phyloP scores from a whole-genome alignment of 441 rosid genomes.

The Euphorbia corollata region DNA sequence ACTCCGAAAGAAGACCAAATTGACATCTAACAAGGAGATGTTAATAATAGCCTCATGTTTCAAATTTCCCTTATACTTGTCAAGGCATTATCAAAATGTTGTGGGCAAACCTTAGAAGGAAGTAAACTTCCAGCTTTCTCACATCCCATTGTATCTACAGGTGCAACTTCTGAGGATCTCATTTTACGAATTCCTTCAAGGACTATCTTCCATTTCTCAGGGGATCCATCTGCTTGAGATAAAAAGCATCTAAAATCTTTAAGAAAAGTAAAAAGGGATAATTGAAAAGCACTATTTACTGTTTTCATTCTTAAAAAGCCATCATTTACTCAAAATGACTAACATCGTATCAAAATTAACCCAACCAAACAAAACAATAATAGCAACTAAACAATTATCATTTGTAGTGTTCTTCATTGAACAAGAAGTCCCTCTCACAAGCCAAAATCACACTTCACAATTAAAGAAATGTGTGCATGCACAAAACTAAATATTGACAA shows the following conservation, averaged over 20 bases:
- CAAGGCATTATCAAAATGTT: neutral
- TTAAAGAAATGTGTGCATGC: neutral
- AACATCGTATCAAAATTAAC: neutral
- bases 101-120: slow-evolving; percentile 65
- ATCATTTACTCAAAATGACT: neutral
- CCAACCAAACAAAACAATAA: neutral
- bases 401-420: neutral
- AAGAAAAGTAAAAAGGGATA: slow-evolving; percentile 2
- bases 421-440: neutral
- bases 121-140: slow-evolving; percentile 80
- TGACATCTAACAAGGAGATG: slow-evolving; percentile 1
- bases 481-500: neutral
- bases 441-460: slow-evolving; percentile 3
- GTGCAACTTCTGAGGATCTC: slow-evolving; percentile 67
- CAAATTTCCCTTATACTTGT: neutral
- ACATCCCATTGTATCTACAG: slow-evolving; percentile 70
- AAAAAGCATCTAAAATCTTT: slow-evolving; percentile 12
- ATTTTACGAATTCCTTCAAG: slow-evolving; percentile 69
- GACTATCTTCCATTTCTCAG: slow-evolving; percentile 71
- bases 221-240: slow-evolving; percentile 40
- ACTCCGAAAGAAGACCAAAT: neutral
- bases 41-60: neutral
- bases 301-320: neutral
- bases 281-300: neutral
- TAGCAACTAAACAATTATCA: neutral